These are phyloP conservation scores for Sarocladiaceae sp. DNA, from an alignment of 2,329 filamentous ascomycete genomes.

Conservation along the genomic window DNA sequence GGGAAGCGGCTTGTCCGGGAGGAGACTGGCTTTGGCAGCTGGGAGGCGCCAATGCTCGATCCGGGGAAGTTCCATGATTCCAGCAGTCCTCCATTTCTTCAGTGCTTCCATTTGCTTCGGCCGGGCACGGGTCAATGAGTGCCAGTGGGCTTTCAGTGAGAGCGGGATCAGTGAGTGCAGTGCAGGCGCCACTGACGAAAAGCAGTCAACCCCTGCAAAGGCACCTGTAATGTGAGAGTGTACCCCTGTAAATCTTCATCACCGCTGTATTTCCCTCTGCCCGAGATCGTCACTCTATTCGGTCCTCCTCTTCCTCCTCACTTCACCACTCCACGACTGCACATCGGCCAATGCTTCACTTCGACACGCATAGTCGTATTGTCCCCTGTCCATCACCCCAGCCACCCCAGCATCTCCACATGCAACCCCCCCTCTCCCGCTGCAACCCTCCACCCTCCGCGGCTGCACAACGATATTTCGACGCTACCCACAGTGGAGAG, in stretches of 20 bases:
- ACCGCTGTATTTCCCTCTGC: not conserved
- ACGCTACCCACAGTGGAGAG: not conserved
- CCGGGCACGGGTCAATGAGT: too few relatives aligned
- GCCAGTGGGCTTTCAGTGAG: too few relatives aligned
- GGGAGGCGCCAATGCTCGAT: conserved; percentile 1
- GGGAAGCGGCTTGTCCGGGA: too few relatives aligned
- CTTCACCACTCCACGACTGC: too few relatives aligned
- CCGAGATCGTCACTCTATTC: conserved; percentile 2
- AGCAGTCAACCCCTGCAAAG: too few relatives aligned
- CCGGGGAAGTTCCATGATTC: conserved; percentile 4
- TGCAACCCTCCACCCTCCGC: not conserved
- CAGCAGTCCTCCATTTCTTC: too few relatives aligned
- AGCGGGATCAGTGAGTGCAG: too few relatives aligned
- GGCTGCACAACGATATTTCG: not conserved
- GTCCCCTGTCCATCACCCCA: not conserved
- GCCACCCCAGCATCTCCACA: not conserved
- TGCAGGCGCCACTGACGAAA: not conserved
- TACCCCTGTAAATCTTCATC: not conserved
- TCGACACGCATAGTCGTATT: not conserved
- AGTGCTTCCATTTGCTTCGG: not conserved
- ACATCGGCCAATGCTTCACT: too few relatives aligned
- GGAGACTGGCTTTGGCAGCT: not conserved
- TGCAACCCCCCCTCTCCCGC: not conserved
- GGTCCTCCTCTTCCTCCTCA: not conserved
- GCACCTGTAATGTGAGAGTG: too few relatives aligned